Conservation (phyloP, 2,329 filamentous ascomycete species). For the Talaromyces pinophilus region DNA sequence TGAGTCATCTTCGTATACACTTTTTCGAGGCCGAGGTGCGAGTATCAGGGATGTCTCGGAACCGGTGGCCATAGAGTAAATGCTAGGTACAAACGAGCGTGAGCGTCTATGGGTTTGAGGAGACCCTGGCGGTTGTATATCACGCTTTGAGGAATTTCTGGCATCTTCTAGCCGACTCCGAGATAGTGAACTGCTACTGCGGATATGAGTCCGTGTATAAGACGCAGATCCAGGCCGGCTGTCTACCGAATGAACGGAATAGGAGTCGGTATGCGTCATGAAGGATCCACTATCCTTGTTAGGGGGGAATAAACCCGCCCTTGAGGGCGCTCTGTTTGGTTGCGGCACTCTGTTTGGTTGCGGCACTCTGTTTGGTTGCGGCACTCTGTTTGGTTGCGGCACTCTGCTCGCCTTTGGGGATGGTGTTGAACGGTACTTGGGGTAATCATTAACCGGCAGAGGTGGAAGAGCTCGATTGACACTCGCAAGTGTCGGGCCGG, state of each 20-base stretch:
- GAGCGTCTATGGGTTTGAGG: conserved; percentile 36
- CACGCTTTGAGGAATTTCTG: conserved; percentile 34
- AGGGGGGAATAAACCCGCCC: conserved; percentile 37
- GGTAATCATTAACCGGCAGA: conserved; percentile 31
- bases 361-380: conserved; percentile 21
- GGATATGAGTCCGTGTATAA: conserved; percentile 43
- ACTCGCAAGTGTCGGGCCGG: conserved; percentile 25
- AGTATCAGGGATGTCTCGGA: conserved; percentile 50
- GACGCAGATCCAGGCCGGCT: conserved; percentile 43
- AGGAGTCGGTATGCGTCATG: conserved; percentile 46
- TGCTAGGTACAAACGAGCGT: conserved; percentile 46
- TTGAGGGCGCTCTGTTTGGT: conserved; percentile 26
- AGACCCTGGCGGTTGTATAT: conserved; percentile 33
- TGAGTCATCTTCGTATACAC: conserved; percentile 49
- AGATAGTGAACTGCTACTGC: conserved; percentile 47
- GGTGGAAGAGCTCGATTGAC: conserved; percentile 35
- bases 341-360: conserved; percentile 24
- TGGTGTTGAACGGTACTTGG: conserved; percentile 28
- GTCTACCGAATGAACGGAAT: conserved; percentile 40
- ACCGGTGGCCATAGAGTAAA: conserved; percentile 49
- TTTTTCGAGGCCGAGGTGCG: conserved; percentile 44
- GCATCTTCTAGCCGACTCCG: conserved; percentile 46
- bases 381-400: conserved; percentile 25
- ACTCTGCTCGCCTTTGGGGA: conserved; percentile 27
- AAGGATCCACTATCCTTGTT: conserved; percentile 45